Evolutionary conservation across 179 eudicot species (phyloP), one percentile per base, ranked within the genome.

Genomic region (Beta lomatogona): DNA sequence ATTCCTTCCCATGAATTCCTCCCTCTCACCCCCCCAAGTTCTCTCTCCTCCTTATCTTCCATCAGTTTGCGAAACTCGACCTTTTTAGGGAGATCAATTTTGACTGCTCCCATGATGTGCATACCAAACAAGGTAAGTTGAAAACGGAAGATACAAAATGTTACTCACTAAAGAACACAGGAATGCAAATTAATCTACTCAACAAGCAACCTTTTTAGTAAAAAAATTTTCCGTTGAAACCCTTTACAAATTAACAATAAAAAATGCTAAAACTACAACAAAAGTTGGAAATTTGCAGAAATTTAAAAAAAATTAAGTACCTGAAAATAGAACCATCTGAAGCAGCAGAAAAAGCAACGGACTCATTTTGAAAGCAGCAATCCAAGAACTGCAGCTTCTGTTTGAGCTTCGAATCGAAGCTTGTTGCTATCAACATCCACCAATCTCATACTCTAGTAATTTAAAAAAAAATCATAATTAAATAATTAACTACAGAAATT

Each of bases 321-420:
- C 98, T 94, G 85, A 83, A 57, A 78, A 94, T 52, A 21, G 90
- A 89, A 61, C 96, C 89, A 85, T 92, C 94, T 36, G 94, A 86
- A 72, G 86, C 86, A 25, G 92, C 93, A 79, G 88, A 85, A 36
- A 86, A 87, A 21, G 93, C 94, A 59, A 87, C 83, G 2, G 73
- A 74, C 72, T 92, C 91, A 36, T 82, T 78, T 84, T 89, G 84
- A 76, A 94, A 94, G 82, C 99, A 96, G 77, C 97, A 96, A 88
- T 94, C n/a, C 98, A 12, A 94, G 89, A 82, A 92, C 85, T 52
- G 91, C 89, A 46, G 85, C 93, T 71, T 91, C 91, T 4, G 83
- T 79, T n/a, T 87, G 82, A 87, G 87, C 87, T 88, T 91, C 91
- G 69, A 91, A 65, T 61, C 89, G 83, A 19, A 92, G 88, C 85